Evolutionary conservation across 2,329 filamentous ascomycete genomes (phyloP).

Genomic region (Alternaria consortialis): DNA sequence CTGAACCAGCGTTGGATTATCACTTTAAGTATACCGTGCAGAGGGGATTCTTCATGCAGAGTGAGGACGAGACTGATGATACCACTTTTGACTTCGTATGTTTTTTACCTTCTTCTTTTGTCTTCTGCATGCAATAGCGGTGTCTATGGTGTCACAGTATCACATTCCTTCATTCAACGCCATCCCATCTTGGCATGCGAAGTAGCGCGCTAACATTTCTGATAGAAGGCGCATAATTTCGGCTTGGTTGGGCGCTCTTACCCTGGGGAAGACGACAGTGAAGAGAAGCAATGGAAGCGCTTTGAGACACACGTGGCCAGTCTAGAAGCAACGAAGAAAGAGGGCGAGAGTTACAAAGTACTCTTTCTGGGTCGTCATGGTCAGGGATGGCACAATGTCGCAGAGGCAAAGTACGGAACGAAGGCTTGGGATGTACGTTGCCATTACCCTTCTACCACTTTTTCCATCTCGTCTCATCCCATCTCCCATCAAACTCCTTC

Average conservation of each 20-base stretch:
- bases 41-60: conserved; percentile 70
- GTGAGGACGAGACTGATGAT: conserved; percentile 65
- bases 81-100: conserved; percentile 70
- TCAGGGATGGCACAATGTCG: conserved; percentile 71
- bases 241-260: conserved; percentile 72
- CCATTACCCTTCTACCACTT: neutral
- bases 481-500: neutral
- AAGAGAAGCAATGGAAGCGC: conserved; percentile 64
- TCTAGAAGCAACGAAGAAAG: conserved; percentile 58
- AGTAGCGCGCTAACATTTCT: neutral
- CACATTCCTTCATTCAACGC: neutral
- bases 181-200: too few species aligned
- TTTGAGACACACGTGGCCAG: conserved; percentile 65
- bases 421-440: conserved; percentile 70
- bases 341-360: conserved; percentile 68
- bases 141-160: neutral
- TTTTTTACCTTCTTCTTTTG: neutral
- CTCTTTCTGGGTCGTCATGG: conserved; percentile 75
- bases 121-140: too few species aligned
- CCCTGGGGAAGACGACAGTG: conserved; percentile 53
- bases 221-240: conserved; percentile 59
- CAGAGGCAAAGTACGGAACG: conserved; percentile 73
- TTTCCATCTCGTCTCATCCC: neutral
- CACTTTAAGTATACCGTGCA: conserved; percentile 68
- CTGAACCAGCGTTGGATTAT: conserved; percentile 17